phyloP scores from a whole-genome alignment of 345 rosid species.

The Gossypium longicalyx region DNA sequence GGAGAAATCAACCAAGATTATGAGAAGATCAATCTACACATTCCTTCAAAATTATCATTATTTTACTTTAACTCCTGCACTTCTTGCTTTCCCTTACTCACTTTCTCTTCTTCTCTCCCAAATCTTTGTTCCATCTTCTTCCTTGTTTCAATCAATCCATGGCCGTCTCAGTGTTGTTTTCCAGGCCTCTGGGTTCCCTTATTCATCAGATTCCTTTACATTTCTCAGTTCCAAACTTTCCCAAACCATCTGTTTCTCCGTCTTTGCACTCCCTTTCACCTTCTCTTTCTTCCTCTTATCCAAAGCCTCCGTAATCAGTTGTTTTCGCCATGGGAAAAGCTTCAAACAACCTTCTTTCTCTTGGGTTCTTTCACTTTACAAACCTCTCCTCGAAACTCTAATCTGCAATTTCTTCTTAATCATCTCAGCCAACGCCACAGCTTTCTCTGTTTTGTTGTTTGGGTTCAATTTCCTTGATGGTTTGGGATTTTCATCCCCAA shows the following conservation, averaged over 20 bases:
- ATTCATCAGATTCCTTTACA: slow-evolving; percentile 50
- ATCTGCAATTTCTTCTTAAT: slow-evolving; percentile 48
- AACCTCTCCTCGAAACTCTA: slow-evolving; percentile 46
- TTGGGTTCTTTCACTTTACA: slow-evolving; percentile 33
- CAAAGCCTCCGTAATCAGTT: slow-evolving; percentile 52
- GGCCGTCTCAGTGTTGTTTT: slow-evolving; percentile 41
- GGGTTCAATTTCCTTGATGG: slow-evolving; percentile 38
- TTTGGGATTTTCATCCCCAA: slow-evolving; percentile 36
- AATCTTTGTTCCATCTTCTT: slow-evolving; percentile 30
- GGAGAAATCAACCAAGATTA: slow-evolving; percentile 46
- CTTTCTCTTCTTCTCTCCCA: slow-evolving; percentile 58
- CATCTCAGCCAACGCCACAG: slow-evolving; percentile 70
- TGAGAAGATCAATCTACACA: slow-evolving; percentile 60
- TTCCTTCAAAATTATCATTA: slow-evolving; percentile 60
- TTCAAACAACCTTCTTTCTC: slow-evolving; percentile 32
- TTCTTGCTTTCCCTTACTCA: slow-evolving; percentile 52
- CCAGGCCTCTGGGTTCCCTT: slow-evolving; percentile 68
- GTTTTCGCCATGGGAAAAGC: slow-evolving; percentile 16
- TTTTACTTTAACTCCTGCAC: slow-evolving; percentile 47
- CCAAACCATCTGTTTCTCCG: slow-evolving; percentile 56
- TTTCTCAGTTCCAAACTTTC: slow-evolving; percentile 61
- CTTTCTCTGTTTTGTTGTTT: slow-evolving; percentile 57
- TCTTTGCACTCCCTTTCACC: slow-evolving; percentile 66
- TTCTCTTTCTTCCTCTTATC: slow-evolving; percentile 64
- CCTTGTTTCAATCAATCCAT: slow-evolving; percentile 28